Evolutionary conservation across 805 yeast genomes (phyloP).

Genomic region (Saturnispora hagleri): DNA sequence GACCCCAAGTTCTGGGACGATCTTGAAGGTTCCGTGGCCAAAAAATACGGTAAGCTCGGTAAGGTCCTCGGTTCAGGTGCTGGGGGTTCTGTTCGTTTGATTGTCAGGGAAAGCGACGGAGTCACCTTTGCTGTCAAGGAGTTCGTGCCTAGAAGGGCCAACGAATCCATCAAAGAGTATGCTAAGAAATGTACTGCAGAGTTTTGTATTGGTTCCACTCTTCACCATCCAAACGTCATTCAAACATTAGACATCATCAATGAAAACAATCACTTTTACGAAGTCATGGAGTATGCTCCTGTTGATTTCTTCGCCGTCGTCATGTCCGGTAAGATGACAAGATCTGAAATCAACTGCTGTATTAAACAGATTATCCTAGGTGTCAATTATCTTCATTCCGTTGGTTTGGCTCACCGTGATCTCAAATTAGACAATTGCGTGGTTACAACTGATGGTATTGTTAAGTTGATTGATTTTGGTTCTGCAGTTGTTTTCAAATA

Average conservation of each 20-base stretch:
- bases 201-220: constrained; percentile 74
- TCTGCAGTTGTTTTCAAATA: constrained; percentile 75
- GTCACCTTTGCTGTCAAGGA: constrained; percentile 77
- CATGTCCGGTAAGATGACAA: constrained; percentile 75
- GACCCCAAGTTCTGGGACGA: constrained; percentile 35
- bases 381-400: constrained; percentile 61
- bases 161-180: constrained; percentile 65
- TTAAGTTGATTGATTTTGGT: constrained; percentile 77
- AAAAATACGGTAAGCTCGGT: constrained; percentile 66
- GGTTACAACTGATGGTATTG: constrained; percentile 60
- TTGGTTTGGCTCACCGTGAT: constrained; percentile 80
- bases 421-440: constrained; percentile 79
- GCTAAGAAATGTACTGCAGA: constrained; percentile 87
- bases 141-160: constrained; percentile 61
- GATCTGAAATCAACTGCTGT: constrained; percentile 77
- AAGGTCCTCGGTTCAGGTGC: constrained; percentile 78
- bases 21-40: constrained; percentile 42
- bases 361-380: constrained; percentile 67
- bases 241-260: constrained; percentile 67
- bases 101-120: constrained; percentile 59
- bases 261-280: constrained; percentile 62
- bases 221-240: constrained; percentile 74
- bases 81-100: constrained; percentile 74
- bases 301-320: constrained; percentile 79
- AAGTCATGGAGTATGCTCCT: constrained; percentile 82